Conservation (phyloP, 1,284 basidiomycete genomes). For the Rugosomyces carneus region DNA sequence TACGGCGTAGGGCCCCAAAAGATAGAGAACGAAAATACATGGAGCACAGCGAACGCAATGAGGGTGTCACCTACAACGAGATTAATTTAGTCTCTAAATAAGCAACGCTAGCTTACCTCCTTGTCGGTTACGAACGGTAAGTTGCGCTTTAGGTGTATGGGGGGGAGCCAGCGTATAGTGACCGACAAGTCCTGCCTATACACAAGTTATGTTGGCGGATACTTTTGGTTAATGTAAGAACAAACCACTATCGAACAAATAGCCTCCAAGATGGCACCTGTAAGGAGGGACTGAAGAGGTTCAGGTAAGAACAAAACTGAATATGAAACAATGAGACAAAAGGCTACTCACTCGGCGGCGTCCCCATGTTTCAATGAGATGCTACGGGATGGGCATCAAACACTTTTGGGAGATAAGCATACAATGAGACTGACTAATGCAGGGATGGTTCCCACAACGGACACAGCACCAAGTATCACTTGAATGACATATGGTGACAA, state of each 20-base stretch:
- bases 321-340: neutral
- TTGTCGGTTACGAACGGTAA: conserved; percentile 49
- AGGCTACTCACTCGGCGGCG: conserved; percentile 43
- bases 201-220: conserved; percentile 4
- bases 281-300: conserved; percentile 47
- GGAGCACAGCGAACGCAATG: conserved; percentile 72
- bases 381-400: conserved; percentile 18
- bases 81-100: neutral
- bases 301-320: neutral
- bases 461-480: conserved; percentile 63
- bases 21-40: conserved; percentile 65
- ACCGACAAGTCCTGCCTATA: conserved; percentile 63
- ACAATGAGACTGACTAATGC: conserved; percentile 35
- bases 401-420: neutral
- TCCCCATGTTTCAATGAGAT: conserved; percentile 63
- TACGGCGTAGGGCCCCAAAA: conserved; percentile 74
- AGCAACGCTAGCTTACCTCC: conserved; percentile 32
- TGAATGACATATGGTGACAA: conserved; percentile 71
- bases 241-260: conserved; percentile 56
- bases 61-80: conserved; percentile 42
- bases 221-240: conserved; percentile 1
- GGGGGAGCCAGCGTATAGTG: conserved; percentile 57
- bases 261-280: conserved; percentile 61
- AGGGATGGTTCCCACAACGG: conserved; percentile 59
- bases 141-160: conserved; percentile 38